Percentiles rank a stretch among this genome's conserved stretches.
These are phyloP conservation scores for Gaeumannomyces tritici DNA, from an alignment of 2,329 filamentous ascomycete species.

Conservation along the genomic window DNA sequence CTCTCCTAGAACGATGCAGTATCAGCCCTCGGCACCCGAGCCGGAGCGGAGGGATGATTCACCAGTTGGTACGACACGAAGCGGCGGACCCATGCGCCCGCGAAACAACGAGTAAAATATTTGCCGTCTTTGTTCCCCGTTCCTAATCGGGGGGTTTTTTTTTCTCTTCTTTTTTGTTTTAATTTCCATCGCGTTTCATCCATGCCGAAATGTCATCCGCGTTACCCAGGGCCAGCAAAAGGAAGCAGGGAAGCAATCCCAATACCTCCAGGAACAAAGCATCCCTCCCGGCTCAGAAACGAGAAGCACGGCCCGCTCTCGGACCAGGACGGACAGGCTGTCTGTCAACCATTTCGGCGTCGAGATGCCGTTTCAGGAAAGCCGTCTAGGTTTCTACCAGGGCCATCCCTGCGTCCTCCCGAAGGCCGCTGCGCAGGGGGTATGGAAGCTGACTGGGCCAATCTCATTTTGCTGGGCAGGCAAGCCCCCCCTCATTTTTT, in stretches of 20 bases:
- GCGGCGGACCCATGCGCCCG: not conserved
- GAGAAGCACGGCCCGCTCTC: too few species aligned
- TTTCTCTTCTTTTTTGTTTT: not conserved
- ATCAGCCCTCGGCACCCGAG: not conserved
- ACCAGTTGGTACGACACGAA: not conserved
- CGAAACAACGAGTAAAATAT: conserved; percentile 2
- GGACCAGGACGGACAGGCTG: too few species aligned
- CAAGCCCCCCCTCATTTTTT: too few species aligned
- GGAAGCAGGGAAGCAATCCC: not conserved
- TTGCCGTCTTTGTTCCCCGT: not conserved
- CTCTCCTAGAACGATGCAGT: conserved; percentile 10
- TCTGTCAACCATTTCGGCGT: too few species aligned
- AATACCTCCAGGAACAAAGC: not conserved
- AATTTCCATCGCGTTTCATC: not conserved
- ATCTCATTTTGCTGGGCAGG: too few species aligned
- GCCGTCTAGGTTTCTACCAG: too few species aligned
- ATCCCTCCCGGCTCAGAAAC: not conserved
- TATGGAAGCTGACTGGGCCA: too few species aligned
- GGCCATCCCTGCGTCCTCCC: too few species aligned
- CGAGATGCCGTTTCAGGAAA: too few species aligned
- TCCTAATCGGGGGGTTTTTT: too few species aligned
- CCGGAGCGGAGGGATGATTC: not conserved
- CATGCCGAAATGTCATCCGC: not conserved
- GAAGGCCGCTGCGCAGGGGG: too few species aligned
- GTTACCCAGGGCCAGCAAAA: too few species aligned